phyloP scores from a whole-genome alignment of 371 early-diverging fungal genomes.

The Mortierella sp. region DNA sequence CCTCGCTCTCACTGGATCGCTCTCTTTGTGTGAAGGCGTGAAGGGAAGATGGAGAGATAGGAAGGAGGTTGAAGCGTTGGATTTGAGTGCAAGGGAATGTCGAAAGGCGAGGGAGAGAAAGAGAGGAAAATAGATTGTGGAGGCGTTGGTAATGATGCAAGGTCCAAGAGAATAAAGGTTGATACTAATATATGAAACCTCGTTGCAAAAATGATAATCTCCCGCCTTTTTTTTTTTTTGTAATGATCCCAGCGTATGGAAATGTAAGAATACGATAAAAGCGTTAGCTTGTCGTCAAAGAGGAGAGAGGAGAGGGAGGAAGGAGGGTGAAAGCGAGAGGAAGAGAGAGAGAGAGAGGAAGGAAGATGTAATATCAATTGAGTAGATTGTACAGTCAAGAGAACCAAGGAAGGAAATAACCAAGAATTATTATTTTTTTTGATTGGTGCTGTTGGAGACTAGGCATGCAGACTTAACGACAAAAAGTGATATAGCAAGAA shows the following conservation, averaged over 20 bases:
- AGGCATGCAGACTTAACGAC: slow-evolving; percentile 6
- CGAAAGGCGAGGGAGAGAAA: no score
- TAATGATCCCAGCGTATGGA: neutral
- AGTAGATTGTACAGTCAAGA: neutral
- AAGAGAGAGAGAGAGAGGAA: slow-evolving; percentile 9
- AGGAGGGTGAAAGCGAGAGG: neutral
- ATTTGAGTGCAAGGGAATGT: no score
- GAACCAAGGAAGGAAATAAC: no score
- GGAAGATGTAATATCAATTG: neutral
- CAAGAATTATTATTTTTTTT: neutral
- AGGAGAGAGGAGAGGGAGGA: neutral
- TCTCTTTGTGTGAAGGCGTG: no score
- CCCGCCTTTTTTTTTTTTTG: no score
- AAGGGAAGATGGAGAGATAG: no score
- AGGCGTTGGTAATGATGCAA: neutral
- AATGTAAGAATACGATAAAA: neutral
- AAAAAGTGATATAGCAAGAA: no score
- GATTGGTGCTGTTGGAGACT: slow-evolving; percentile 32
- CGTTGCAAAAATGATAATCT: no score
- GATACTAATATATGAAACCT: no score
- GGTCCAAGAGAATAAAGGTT: neutral
- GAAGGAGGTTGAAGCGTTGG: no score
- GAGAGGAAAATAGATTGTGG: neutral
- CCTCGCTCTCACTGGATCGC: no score
- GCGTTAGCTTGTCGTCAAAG: neutral